phyloP scores from a whole-genome alignment of 139 green algal species.

The Astrephomene gubernaculifera region DNA sequence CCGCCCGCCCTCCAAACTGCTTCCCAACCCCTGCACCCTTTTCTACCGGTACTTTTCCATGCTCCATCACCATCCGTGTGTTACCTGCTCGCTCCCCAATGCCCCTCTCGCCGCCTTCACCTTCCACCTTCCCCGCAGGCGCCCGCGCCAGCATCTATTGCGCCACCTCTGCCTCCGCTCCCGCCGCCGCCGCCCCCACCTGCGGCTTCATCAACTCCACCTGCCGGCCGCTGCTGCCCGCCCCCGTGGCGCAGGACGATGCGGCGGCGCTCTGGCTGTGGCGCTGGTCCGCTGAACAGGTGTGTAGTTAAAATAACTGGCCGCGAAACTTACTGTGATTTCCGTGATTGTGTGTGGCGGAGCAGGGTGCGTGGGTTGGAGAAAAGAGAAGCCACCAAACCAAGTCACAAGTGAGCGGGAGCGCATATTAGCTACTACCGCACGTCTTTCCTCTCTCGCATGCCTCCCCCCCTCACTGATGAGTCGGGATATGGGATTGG shows the following conservation, averaged over 20 bases:
- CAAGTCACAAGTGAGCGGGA: not conserved
- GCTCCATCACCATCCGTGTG: too few relatives aligned
- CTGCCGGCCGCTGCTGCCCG: constrained; percentile 36
- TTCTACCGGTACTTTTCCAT: too few relatives aligned
- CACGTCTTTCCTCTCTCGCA: not conserved
- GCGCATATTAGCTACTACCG: not conserved
- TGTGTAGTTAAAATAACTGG: not conserved
- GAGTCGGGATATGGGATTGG: not conserved
- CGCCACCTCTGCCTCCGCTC: constrained; percentile 56
- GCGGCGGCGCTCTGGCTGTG: constrained; percentile 71
- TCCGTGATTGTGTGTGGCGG: not conserved
- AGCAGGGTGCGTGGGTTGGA: not conserved
- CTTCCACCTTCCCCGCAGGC: constrained; percentile 37
- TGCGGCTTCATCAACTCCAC: constrained; percentile 73
- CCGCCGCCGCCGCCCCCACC: constrained; percentile 34
- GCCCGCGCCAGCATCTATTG: constrained; percentile 65
- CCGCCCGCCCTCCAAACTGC: too few relatives aligned
- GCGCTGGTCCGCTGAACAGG: constrained; percentile 69
- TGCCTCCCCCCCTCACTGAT: not conserved
- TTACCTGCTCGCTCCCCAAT: not conserved
- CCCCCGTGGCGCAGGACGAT: constrained; percentile 41
- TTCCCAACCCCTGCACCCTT: too few relatives aligned
- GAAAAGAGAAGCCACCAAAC: too few relatives aligned
- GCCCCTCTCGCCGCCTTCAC: not conserved
- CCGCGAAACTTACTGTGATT: not conserved